Base-by-base conservation (phyloP, 495 filamentous ascomycete species). In the Parathielavia appendiculata region DNA sequence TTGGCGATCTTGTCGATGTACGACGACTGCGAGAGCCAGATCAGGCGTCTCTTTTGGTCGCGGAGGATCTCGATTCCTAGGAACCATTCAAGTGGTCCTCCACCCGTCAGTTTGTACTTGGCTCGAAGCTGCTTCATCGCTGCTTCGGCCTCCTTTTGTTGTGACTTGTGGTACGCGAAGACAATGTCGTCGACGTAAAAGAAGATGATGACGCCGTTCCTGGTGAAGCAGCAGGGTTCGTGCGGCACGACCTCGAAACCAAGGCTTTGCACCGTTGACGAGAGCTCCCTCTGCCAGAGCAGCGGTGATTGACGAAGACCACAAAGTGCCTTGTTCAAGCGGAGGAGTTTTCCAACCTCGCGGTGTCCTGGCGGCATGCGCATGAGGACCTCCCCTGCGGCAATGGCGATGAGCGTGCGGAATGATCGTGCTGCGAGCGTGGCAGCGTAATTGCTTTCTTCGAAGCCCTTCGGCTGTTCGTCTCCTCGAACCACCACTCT, bases 211-310 rank as follows among this genome's bases (percentile, higher is more conserved):
- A 57, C 49, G 13, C 54, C 40, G 41, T 62, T 34, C 35, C 40
- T 44, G 1, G 36, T 57, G 3, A 57, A 32, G 39, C 34, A 38
- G 39, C 55, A 62, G 38, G 60, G 55, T 23, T 62, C 55, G 35
- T 62, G 55, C 5, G 54, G 54, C 19, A 62, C 48, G 14, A 16
- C 41, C 3, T 58, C 3, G 43, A 62, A 62, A 16, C 55, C 63
- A 10, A 62, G 16, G 3, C 14, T 30, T 0, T 40, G 2, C 12
- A 66, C 45, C 6, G 57, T 45, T 1, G 8, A 32, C 0, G 53
- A 55, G 0, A 66, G 51, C 39, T 66, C 60, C 13, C 57, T 58
- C 52, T 66, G 57, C 60, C 53, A 66, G 0, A 66, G 54, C 22
- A 63, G 34, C 23, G 60, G 63, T 11, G 57, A 66, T 23, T 60